Percentiles rank a stretch among this genome's conserved stretches.
Evolutionary conservation across 2,329 filamentous ascomycete species (phyloP).

Genomic region (Calonectria hongkongensis): DNA sequence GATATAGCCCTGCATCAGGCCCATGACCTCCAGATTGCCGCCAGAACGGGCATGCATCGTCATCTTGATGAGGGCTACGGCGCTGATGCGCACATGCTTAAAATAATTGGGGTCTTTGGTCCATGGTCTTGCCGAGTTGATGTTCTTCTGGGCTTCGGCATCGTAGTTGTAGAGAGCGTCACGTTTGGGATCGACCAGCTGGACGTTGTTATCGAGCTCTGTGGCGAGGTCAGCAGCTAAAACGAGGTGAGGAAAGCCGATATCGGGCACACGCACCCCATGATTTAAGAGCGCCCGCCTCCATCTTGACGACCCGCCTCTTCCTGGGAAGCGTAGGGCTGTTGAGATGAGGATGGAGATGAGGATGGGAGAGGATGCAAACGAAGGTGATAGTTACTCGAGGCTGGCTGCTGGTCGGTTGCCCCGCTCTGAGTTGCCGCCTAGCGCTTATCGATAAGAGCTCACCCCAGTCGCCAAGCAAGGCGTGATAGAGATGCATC

Average conservation of each 20-base stretch:
- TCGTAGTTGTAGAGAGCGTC: constrained; percentile 95
- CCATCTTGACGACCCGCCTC: constrained; percentile 51
- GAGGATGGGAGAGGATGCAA: constrained; percentile 21
- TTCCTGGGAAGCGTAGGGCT: constrained; percentile 38
- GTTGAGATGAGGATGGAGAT: constrained; percentile 45
- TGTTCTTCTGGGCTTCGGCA: constrained; percentile 78
- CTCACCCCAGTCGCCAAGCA: constrained; percentile 19
- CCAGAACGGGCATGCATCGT: constrained; percentile 99
- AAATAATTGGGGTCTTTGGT: constrained; percentile 87
- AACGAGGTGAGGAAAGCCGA: too few species aligned
- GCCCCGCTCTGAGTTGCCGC: constrained; percentile 50
- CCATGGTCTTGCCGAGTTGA: constrained; percentile 84
- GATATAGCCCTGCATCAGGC: constrained; percentile 97
- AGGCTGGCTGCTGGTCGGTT: constrained; percentile 35
- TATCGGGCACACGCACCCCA: constrained; percentile 50
- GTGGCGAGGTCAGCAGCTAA: constrained; percentile 40
- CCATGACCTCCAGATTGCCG: constrained; percentile 95
- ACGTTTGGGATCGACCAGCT: constrained; percentile 88
- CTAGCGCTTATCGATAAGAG: constrained; percentile 55
- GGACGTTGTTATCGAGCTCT: constrained; percentile 93
- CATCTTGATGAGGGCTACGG: constrained; percentile 97
- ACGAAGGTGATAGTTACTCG: constrained; percentile 36
- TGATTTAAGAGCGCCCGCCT: constrained; percentile 57
- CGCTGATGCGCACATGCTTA: constrained; percentile 93
- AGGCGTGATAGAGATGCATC: background rate